Conservation (phyloP, 75 land plant genomes). For the Pinus taeda region DNA sequence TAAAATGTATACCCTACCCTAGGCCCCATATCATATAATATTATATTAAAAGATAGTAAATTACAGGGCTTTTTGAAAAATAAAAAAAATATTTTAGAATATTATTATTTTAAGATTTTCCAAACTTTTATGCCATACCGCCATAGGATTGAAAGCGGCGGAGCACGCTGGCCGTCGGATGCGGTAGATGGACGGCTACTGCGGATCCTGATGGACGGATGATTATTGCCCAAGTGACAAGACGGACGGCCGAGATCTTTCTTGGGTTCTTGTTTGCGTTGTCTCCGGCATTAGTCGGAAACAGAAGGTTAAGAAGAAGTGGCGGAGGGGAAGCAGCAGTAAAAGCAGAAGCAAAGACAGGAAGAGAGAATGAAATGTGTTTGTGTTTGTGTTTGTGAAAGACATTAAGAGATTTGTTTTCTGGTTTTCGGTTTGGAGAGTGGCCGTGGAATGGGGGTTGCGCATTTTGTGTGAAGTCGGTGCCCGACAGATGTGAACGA, state of each 20-base stretch:
- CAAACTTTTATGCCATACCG: neutral
- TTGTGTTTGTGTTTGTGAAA: no score
- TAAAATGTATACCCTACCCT: no score
- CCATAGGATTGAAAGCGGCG: neutral
- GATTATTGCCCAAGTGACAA: neutral
- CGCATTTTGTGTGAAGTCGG: neutral
- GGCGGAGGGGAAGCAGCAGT: neutral
- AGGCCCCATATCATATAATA: no score
- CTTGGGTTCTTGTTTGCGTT: neutral
- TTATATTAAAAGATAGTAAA: no score
- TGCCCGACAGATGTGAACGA: neutral
- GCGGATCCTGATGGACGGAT: conserved; percentile 4
- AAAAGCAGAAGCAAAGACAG: neutral
- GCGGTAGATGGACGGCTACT: neutral
- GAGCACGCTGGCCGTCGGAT: conserved; percentile 1
- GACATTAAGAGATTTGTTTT: no score
- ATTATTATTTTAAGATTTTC: no score
- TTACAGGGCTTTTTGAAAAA: no score
- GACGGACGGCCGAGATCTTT: conserved; percentile 4
- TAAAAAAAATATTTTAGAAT: no score
- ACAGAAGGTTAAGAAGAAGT: neutral
- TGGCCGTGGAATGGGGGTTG: no score
- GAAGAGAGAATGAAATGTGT: no score
- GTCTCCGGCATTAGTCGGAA: neutral
- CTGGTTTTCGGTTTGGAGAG: no score